Percentiles rank a stretch among this genome's conserved stretches.
Evolutionary conservation across 345 rosid species (phyloP).

Genomic region (Pistacia atlantica): DNA sequence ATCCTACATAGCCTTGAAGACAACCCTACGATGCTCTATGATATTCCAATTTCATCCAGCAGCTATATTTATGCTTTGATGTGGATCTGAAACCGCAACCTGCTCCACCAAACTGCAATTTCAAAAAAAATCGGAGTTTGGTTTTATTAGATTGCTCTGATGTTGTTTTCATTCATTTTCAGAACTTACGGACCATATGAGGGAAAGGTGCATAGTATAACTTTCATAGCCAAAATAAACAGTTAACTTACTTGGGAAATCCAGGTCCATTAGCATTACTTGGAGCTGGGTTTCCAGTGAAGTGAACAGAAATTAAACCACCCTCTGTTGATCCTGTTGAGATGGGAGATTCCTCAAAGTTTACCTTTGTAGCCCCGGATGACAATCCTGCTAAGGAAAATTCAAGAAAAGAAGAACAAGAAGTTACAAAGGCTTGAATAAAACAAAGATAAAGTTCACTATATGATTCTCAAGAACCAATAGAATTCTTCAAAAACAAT

Average conservation of each 20-base stretch:
- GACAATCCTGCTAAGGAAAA: constrained; percentile 59
- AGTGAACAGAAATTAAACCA: constrained; percentile 58
- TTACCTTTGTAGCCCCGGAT: constrained; percentile 39
- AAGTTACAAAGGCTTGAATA: background rate
- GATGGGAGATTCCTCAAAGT: constrained; percentile 45
- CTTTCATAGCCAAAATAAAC: background rate
- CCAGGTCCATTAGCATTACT: constrained; percentile 40
- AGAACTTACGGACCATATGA: background rate
- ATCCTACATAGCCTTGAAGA: background rate
- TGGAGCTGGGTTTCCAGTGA: constrained; percentile 47
- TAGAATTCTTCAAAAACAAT: background rate
- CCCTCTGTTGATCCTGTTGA: constrained; percentile 44
- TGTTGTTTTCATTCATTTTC: background rate
- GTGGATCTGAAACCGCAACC: constrained; percentile 49
- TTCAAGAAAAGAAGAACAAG: background rate
- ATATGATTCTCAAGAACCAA: background rate
- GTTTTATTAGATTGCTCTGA: background rate
- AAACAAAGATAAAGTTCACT: background rate
- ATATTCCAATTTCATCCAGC: constrained; percentile 31
- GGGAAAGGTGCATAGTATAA: background rate
- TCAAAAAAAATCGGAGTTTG: background rate
- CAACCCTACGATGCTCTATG: background rate
- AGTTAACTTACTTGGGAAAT: constrained; percentile 44
- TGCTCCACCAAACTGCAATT: constrained; percentile 51
- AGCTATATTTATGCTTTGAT: constrained; percentile 28